Base-by-base conservation (phyloP, 31 red algal genomes). In the Asparagopsis taxiformis region DNA sequence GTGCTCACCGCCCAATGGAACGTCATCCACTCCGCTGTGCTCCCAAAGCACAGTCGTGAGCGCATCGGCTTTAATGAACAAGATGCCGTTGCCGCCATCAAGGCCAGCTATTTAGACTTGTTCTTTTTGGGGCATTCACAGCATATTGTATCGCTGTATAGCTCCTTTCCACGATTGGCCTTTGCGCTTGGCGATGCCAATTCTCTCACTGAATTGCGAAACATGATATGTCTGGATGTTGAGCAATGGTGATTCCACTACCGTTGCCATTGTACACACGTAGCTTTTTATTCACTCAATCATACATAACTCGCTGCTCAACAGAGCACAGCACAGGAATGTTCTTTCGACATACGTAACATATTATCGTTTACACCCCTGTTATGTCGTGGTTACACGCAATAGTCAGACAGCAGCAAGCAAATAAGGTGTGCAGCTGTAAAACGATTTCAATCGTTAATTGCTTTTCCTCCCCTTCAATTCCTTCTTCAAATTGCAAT, bases 1-100 rank as follows among this genome's bases (percentile, higher is more conserved):
- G 77, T 82, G 5, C 16, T 69, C 3, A 56, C 10, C 15, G 63
- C 51, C n/a, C 30, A 82, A 46, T 70, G 65, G 77, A 38, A 62
- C 19, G 77, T 71, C 24, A 11, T 51, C 5, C 77, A 82, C 31
- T 55, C 51, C 0, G 51, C 65, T 43, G 48, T 46, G 6, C 41
- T 46, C 6, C 41, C 6, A 9, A 6, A 9, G 41, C 41, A 9
- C 8, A 46, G 13, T 9, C 8, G 41, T 46, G 41, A 46, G 41
- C 13, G 8, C 6, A 13, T 9, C 13, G 41, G 13, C 8, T 6
- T 9, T 9, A 46, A 13, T 6, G 13, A 46, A 13, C 8, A 46
- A 13, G 8, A 46, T 6, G 41, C 13, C 6, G 41, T 9, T 6
- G 6, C 41, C 6, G 41, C 41, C 13, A 6, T 46, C 41, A 6